A percentile compares a stretch with the other conserved stretches of the same genome.
Conservation (phyloP, 805 yeast genomes). For the Candida gorgasii region DNA sequence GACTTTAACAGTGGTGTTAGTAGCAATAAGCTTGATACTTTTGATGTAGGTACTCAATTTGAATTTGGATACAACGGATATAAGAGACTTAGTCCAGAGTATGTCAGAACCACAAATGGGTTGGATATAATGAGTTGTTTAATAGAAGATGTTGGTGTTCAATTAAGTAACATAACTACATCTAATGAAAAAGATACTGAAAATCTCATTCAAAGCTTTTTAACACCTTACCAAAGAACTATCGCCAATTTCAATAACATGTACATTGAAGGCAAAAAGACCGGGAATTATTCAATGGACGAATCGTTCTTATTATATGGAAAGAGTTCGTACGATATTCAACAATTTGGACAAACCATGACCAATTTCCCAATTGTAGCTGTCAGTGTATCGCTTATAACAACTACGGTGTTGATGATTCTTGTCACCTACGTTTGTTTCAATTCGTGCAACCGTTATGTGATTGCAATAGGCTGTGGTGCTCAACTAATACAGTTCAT, state of each 20-base stretch:
- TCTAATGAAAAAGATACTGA: slow-evolving; percentile 31
- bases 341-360: slow-evolving; percentile 17
- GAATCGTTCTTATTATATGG: slow-evolving; percentile 14
- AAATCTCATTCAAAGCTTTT: slow-evolving; percentile 42
- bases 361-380: slow-evolving; percentile 13
- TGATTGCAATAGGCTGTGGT: not conserved
- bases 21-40: slow-evolving; percentile 43
- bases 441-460: not conserved
- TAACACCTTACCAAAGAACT: slow-evolving; percentile 36
- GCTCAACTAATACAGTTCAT: slow-evolving; percentile 11
- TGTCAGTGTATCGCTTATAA: slow-evolving; percentile 8
- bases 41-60: slow-evolving; percentile 42
- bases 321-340: slow-evolving; percentile 15
- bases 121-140: slow-evolving; percentile 49
- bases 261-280: slow-evolving; percentile 14
- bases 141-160: slow-evolving; percentile 52
- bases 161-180: slow-evolving; percentile 42
- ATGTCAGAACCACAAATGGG: slow-evolving; percentile 27
- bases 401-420: slow-evolving; percentile 7
- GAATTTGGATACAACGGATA: slow-evolving; percentile 50
- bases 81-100: slow-evolving; percentile 38
- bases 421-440: slow-evolving; percentile 7
- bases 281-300: slow-evolving; percentile 16
- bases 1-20: slow-evolving; percentile 14
- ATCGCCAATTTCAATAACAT: slow-evolving; percentile 16